Evolutionary conservation across 768 basidiomycete genomes (phyloP), one percentile per base, ranked within the genome.

Genomic region (Postia placenta): DNA sequence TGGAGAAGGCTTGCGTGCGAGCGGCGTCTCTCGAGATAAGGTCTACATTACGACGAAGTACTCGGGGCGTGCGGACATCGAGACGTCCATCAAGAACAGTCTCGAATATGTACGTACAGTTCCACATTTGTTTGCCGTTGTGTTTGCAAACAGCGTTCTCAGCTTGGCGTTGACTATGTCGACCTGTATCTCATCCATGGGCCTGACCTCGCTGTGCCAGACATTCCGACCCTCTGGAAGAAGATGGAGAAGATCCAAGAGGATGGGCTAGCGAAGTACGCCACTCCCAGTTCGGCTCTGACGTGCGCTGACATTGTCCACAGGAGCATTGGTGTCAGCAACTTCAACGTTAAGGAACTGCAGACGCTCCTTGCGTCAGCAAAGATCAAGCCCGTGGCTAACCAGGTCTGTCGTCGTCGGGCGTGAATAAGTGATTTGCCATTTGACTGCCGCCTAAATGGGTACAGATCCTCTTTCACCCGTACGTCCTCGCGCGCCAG

Each of bases 241-340:
- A 67, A 80, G 59, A 76, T 87, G 71, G 84, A 85, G 58, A 70
- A 71, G 15, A 56, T 84, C 48, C 73, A 78, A 53, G 64, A 69
- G 19, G 66, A 74, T 17, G 83, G 83, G 1, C 64, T 81, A 2
- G 75, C 74, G 46, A 84, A 78, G 83, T 81, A 45, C 25, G 39
- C 42, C 4, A 9, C 5, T 19, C 5, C 28, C 11, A 2, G 22
- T 15, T 33, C 30, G 15, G 30, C 30, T 33, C 30, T 33, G 30
- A 15, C 15, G 30, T 33, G 30, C 9, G 15, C 30, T 33, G 15
- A 33, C 30, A 26, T 20, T 39, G 5, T 12, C 22, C 54, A 2
- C 54, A 83, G 81, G 77, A 83, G 78, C 61, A 84, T 86, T 48
- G 85, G 84, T 17, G 81, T 87, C 37, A 82, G 79, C 67, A 87